A percentile compares a stretch with the other conserved stretches of the same genome.
Conservation (phyloP, 768 basidiomycete genomes). For the Pulveroboletus sp. region DNA sequence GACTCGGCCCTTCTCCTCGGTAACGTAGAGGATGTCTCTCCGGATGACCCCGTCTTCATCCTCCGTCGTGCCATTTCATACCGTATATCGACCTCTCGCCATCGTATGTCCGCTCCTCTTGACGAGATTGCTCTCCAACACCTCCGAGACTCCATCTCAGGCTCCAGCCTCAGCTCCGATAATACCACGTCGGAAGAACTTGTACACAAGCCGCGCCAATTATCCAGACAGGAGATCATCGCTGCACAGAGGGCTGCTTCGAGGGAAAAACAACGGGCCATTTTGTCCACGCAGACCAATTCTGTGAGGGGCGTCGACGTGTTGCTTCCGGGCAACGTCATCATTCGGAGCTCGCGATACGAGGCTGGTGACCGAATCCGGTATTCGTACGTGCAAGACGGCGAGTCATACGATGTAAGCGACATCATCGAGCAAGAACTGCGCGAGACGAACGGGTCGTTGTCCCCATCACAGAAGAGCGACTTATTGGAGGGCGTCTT, state of each 20-base stretch:
- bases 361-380: constrained; percentile 70
- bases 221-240: constrained; percentile 84
- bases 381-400: constrained; percentile 94
- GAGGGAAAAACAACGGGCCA: constrained; percentile 79
- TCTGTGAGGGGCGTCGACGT: constrained; percentile 86
- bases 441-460: constrained; percentile 42
- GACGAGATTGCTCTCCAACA: constrained; percentile 81
- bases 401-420: constrained; percentile 90
- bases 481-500: constrained; percentile 70
- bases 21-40: constrained; percentile 64
- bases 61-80: constrained; percentile 80
- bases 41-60: constrained; percentile 86
- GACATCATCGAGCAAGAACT: constrained; percentile 91
- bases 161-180: constrained; percentile 58
- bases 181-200: constrained; percentile 31
- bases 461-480: constrained; percentile 33
- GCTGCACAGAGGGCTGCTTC: constrained; percentile 86
- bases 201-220: constrained; percentile 32
- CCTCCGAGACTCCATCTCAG: constrained; percentile 56
- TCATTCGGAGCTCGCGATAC: constrained; percentile 79
- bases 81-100: constrained; percentile 63
- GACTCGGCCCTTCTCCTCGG: constrained; percentile 76
- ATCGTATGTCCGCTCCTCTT: constrained; percentile 69
- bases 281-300: constrained; percentile 83
- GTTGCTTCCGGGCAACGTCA: constrained; percentile 75